Percentiles rank a stretch among this genome's conserved stretches.
Conservation (phyloP, 306 rosid species). For the Castanospermum australe region DNA sequence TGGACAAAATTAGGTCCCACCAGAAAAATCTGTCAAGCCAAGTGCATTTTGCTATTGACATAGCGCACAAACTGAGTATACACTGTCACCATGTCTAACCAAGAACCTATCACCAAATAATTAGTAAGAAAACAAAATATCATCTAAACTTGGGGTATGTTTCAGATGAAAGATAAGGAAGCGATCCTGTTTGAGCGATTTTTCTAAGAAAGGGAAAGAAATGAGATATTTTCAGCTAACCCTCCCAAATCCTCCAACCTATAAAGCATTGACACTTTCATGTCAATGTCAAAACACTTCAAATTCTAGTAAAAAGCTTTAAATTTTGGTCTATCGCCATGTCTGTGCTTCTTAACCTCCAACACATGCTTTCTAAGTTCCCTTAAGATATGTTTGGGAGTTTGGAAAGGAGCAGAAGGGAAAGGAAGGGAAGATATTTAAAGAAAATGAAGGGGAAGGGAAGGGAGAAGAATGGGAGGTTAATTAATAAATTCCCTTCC, state of each 20-base stretch:
- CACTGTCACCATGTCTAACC: not conserved
- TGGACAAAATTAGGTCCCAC: not conserved
- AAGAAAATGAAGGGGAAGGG: too few species aligned
- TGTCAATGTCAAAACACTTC: not conserved
- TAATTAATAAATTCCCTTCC: too few species aligned
- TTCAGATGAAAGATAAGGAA: too few species aligned
- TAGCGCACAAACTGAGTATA: not conserved
- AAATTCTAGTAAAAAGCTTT: too few species aligned
- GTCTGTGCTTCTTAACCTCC: not conserved
- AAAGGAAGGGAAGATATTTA: too few species aligned
- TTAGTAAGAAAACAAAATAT: not conserved
- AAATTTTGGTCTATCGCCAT: too few species aligned
- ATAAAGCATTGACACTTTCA: not conserved
- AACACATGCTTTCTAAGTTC: not conserved
- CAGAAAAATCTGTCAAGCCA: not conserved
- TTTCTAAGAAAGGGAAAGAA: not conserved
- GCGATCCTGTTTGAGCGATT: not conserved
- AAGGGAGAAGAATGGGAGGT: too few species aligned
- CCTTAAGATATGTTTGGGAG: too few species aligned
- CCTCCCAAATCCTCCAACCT: not conserved
- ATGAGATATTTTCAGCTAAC: not conserved
- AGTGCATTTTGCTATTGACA: not conserved
- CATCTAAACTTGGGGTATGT: not conserved
- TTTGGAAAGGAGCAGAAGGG: too few species aligned
- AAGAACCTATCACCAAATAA: not conserved